Evolutionary conservation across 2,329 filamentous ascomycete genomes (phyloP).

Genomic region (Pestalotiopsis fici): DNA sequence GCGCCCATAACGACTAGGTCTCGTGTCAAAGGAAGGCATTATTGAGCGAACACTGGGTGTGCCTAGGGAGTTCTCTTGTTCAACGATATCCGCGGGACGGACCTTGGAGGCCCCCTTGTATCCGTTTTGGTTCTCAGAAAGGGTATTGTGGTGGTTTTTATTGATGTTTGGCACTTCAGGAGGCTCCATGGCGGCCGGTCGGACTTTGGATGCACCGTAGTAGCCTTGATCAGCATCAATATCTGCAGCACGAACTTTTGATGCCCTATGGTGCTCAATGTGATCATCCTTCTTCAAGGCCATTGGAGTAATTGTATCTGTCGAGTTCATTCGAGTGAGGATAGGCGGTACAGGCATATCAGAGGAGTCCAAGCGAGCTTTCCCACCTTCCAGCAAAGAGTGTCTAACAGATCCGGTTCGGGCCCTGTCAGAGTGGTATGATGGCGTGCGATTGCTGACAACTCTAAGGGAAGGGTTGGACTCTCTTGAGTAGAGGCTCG

Average conservation of each 20-base stretch:
- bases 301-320: not conserved
- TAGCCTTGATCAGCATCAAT: not conserved
- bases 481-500: constrained; percentile 15
- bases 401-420: constrained; percentile 19
- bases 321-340: constrained; percentile 16
- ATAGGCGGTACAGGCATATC: constrained; percentile 26
- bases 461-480: constrained; percentile 23
- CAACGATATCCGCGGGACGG: not conserved
- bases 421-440: constrained; percentile 21
- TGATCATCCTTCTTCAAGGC: constrained; percentile 2
- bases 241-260: constrained; percentile 18
- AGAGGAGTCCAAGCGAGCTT: constrained; percentile 10
- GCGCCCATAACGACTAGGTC: not conserved
- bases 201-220: not conserved
- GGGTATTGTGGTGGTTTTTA: not conserved
- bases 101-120: not conserved
- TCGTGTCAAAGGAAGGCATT: not conserved
- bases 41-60: not conserved
- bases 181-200: not conserved
- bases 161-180: not conserved
- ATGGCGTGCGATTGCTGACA: constrained; percentile 20
- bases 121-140: not conserved
- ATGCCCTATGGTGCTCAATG: constrained; percentile 12
- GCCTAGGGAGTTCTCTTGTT: not conserved
- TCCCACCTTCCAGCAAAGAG: constrained; percentile 23